These are phyloP conservation scores for Mesembryanthemum crystallinum DNA, from an alignment of 148 eudicot genomes.

Conservation along the genomic window DNA sequence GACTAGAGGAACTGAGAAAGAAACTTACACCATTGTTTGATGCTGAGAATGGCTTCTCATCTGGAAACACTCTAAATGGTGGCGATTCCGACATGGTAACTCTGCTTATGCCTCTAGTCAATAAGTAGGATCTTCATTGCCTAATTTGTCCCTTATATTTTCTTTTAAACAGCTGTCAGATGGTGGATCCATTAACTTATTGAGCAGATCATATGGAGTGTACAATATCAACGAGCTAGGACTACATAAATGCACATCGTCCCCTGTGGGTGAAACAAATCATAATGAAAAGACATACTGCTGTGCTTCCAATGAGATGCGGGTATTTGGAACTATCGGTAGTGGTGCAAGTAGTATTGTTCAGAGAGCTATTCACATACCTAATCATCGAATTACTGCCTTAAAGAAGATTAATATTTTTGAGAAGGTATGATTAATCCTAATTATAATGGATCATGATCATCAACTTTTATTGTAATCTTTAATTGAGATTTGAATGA, in stretches of 20 bases:
- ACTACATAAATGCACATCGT: conserved; percentile 71
- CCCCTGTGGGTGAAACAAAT: conserved; percentile 48
- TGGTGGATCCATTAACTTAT: conserved; percentile 75
- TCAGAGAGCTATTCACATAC: conserved; percentile 91
- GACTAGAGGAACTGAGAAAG: conserved; percentile 80
- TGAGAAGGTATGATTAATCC: conserved; percentile 62
- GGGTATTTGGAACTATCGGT: conserved; percentile 90
- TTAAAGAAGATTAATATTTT: conserved; percentile 94
- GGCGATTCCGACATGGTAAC: conserved; percentile 69
- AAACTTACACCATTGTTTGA: conserved; percentile 92
- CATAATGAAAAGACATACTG: conserved; percentile 65
- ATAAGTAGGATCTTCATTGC: not conserved
- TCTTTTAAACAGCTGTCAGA: conserved; percentile 47
- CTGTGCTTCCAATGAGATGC: conserved; percentile 90
- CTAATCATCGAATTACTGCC: conserved; percentile 79
- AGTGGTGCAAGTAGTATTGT: conserved; percentile 98
- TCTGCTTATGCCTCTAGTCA: not conserved
- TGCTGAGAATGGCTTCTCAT: conserved; percentile 81
- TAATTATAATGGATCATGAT: not conserved
- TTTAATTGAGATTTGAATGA: too few species aligned
- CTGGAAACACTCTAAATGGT: conserved; percentile 52
- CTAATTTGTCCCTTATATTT: not conserved
- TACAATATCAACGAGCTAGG: conserved; percentile 91
- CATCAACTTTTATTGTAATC: not conserved
- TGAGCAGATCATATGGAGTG: conserved; percentile 88